phyloP scores from a whole-genome alignment of 2,329 filamentous ascomycete species.

The Apiospora aurea region DNA sequence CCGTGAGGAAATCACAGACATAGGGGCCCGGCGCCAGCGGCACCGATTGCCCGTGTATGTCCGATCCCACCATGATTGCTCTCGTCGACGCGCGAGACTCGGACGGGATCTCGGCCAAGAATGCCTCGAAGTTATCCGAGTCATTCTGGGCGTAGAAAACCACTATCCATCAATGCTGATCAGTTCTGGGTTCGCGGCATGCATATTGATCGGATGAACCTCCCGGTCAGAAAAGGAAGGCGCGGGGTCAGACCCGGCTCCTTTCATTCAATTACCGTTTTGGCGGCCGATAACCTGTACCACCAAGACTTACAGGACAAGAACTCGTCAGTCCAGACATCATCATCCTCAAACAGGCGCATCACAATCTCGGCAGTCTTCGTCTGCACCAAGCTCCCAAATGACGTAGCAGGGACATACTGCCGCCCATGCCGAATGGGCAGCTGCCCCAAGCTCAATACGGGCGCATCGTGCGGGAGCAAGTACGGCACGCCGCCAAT shows the following conservation, averaged over 20 bases:
- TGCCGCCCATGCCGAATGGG: not conserved
- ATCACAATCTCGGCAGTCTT: not conserved
- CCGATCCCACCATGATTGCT: not conserved
- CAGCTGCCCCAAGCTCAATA: not conserved
- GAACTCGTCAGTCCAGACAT: not conserved
- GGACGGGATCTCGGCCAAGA: not conserved
- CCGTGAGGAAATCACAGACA: slow-evolving; percentile 26
- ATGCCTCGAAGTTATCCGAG: not conserved
- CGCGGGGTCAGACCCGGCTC: no score
- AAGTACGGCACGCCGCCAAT: not conserved
- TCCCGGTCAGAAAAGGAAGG: not conserved
- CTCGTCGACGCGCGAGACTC: not conserved
- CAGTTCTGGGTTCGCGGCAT: not conserved
- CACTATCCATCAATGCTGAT: not conserved
- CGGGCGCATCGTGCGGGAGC: not conserved
- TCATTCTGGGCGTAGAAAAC: not conserved
- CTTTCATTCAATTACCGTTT: not conserved
- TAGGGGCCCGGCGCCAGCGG: slow-evolving; percentile 25
- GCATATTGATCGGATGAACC: not conserved
- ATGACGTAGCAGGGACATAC: not conserved
- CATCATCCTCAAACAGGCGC: not conserved
- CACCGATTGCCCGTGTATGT: not conserved
- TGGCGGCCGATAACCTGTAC: no score
- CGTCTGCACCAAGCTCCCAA: not conserved
- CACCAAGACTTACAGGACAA: not conserved